Conservation (phyloP, 495 filamentous ascomycete genomes). For the Podospora tetraspora region DNA sequence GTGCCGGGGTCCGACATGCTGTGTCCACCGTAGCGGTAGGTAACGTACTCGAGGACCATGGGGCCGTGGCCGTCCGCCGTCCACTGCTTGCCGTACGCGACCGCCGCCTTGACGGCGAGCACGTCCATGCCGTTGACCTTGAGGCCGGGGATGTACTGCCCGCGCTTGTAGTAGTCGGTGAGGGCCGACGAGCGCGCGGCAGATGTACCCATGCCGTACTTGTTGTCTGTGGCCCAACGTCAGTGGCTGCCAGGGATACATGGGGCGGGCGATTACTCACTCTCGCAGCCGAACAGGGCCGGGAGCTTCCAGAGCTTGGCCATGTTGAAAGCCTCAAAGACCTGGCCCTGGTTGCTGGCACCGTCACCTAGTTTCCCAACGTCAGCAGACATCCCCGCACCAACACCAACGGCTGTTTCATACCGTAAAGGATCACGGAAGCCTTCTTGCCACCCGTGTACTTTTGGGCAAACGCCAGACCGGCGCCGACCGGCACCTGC, state of each 20-base stretch:
- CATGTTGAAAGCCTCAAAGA: slow-evolving; percentile 99
- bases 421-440: slow-evolving; percentile 82
- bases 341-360: slow-evolving; percentile 97
- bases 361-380: slow-evolving; percentile 54
- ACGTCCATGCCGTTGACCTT: slow-evolving; percentile 99
- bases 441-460: slow-evolving; percentile 81
- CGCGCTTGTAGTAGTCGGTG: slow-evolving; percentile 99
- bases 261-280: slow-evolving; percentile 48
- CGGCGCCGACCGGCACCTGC: slow-evolving; percentile 95
- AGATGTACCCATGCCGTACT: slow-evolving; percentile 99
- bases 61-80: slow-evolving; percentile 77
- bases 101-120: slow-evolving; percentile 93
- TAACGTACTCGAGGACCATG: slow-evolving; percentile 96
- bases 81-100: slow-evolving; percentile 85
- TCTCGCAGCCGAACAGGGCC: slow-evolving; percentile 94
- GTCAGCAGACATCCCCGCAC: slow-evolving; percentile 6
- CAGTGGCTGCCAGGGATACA: neutral
- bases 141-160: slow-evolving; percentile 97
- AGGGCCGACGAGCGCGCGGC: slow-evolving; percentile 88
- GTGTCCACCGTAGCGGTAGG: slow-evolving; percentile 98
- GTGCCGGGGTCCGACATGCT: slow-evolving; percentile 99
- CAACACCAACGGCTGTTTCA: neutral
- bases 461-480: slow-evolving; percentile 93
- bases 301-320: slow-evolving; percentile 98
- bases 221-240: slow-evolving; percentile 68